These are phyloP conservation scores for Trichoderma cornu-damae DNA, from an alignment of 2,329 filamentous ascomycete genomes.

Conservation along the genomic window DNA sequence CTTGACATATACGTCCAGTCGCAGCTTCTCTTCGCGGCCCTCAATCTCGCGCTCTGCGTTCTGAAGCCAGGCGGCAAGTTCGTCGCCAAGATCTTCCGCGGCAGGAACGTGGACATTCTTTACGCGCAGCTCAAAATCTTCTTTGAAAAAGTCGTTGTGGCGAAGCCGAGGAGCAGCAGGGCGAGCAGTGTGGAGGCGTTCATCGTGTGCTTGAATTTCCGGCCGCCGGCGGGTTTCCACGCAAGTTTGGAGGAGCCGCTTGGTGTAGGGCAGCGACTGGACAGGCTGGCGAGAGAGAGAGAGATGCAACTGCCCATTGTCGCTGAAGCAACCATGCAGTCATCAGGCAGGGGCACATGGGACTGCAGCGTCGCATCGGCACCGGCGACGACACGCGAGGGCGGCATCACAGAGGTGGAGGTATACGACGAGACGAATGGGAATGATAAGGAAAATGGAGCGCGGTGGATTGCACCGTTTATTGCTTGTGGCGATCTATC, in stretches of 20 bases:
- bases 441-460: conserved; percentile 31
- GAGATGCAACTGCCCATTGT: conserved; percentile 38
- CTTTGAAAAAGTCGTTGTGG: conserved; percentile 77
- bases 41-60: conserved; percentile 90
- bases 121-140: conserved; percentile 92
- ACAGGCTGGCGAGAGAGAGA: conserved; percentile 44
- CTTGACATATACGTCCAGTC: conserved; percentile 98
- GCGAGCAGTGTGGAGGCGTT: conserved; percentile 97
- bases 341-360: conserved; percentile 42
- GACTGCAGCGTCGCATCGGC: conserved; percentile 25
- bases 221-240: conserved; percentile 69
- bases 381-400: conserved; percentile 22
- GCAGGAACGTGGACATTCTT: conserved; percentile 89
- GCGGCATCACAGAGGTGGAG: conserved; percentile 44
- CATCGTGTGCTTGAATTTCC: conserved; percentile 88
- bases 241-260: conserved; percentile 72
- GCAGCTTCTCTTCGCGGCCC: conserved; percentile 86
- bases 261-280: conserved; percentile 55
- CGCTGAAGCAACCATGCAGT: conserved; percentile 43
- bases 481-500: conserved; percentile 95
- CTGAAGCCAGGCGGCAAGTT: conserved; percentile 91
- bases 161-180: conserved; percentile 90
- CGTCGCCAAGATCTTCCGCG: conserved; percentile 95
- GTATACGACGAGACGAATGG: conserved; percentile 41
- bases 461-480: conserved; percentile 87